phyloP scores from a whole-genome alignment of 805 yeast species.

The Cephaloascus fragrans region DNA sequence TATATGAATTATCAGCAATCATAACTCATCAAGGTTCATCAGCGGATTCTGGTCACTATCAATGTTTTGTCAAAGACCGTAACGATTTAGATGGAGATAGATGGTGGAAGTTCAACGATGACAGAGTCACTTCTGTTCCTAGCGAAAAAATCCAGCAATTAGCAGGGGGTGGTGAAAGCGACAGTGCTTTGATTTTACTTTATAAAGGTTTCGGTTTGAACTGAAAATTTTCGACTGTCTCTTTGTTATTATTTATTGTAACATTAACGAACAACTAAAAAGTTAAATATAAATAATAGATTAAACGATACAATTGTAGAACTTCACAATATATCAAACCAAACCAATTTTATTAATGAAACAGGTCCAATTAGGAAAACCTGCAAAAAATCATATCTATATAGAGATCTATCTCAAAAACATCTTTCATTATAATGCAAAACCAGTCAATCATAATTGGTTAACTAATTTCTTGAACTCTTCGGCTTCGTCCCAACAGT shows the following conservation, averaged over 20 bases:
- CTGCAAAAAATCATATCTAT: too few species aligned
- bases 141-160: constrained; percentile 75
- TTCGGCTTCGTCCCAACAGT: constrained; percentile 78
- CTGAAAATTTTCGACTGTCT: too few species aligned
- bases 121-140: constrained; percentile 68
- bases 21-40: constrained; percentile 92
- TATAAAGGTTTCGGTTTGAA: constrained; percentile 72
- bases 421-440: too few species aligned
- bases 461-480: constrained; percentile 52
- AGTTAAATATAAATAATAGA: too few species aligned
- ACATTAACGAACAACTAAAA: too few species aligned
- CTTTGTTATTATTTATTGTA: too few species aligned
- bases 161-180: constrained; percentile 98
- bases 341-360: too few species aligned
- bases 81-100: constrained; percentile 52
- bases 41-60: constrained; percentile 97
- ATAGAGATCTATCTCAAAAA: too few species aligned
- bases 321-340: too few species aligned
- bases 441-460: constrained; percentile 34
- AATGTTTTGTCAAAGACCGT: constrained; percentile 73
- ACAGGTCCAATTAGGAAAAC: not conserved
- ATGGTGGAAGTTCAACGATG: constrained; percentile 97
- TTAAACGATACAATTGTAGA: not conserved
- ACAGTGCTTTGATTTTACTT: constrained; percentile 81
- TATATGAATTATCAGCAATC: constrained; percentile 75